Conservation (phyloP, 176 grass and related monocot species). For the Secale cereale region DNA sequence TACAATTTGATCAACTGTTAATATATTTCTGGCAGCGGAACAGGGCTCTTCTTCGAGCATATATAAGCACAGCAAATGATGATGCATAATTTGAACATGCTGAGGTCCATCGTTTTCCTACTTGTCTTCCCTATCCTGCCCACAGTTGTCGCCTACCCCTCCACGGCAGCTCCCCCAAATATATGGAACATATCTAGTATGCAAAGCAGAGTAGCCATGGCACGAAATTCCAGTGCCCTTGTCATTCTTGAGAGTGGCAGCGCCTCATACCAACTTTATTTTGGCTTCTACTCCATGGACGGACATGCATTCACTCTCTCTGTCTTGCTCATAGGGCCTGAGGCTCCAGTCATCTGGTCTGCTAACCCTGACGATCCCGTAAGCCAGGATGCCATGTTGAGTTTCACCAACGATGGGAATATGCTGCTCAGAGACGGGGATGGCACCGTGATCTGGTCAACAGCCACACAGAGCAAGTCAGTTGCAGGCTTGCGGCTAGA, state of each 20-base stretch:
- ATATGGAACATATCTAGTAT: neutral
- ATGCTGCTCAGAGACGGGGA: constrained; percentile 15
- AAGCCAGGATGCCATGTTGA: constrained; percentile 6
- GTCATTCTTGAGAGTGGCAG: neutral
- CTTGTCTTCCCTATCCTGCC: neutral
- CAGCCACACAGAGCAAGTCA: neutral
- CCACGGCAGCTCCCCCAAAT: neutral
- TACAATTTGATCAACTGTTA: neutral
- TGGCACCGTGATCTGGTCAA: constrained; percentile 37
- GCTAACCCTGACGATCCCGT: constrained; percentile 45
- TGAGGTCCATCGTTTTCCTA: neutral
- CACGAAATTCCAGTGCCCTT: neutral
- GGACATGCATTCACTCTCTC: neutral
- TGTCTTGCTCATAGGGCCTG: neutral
- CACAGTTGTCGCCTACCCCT: neutral
- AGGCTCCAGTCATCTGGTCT: constrained; percentile 28
- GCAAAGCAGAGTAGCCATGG: neutral
- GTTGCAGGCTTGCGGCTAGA: constrained; percentile 26
- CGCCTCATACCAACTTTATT: neutral
- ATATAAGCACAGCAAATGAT: neutral
- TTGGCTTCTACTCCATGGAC: constrained; percentile 1
- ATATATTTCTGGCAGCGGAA: neutral
- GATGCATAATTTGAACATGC: neutral
- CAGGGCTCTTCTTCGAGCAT: neutral
- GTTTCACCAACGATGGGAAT: constrained; percentile 23